A percentile compares a stretch with the other conserved stretches of the same genome.
Evolutionary conservation across 192 early-diverging fungal species (phyloP).

Genomic region (Podila epigama): DNA sequence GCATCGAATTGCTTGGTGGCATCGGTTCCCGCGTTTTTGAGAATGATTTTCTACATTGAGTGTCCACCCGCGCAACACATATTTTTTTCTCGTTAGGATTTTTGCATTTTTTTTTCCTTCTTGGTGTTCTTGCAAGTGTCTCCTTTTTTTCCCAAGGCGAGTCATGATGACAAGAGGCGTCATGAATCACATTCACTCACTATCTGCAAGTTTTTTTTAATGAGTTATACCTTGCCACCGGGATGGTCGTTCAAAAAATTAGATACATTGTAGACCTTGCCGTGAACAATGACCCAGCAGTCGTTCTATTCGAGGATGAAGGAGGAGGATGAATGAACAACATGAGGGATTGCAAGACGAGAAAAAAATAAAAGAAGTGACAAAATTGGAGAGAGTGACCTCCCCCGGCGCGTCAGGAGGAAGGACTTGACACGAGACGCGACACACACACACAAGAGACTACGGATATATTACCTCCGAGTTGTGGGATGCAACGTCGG

Average conservation of each 20-base stretch:
- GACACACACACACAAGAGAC: too few relatives aligned
- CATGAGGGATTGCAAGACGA: too few relatives aligned
- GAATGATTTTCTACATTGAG: conserved; percentile 65
- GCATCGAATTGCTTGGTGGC: conserved; percentile 88
- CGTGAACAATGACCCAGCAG: conserved; percentile 69
- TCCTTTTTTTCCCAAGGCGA: too few relatives aligned
- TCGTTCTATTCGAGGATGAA: conserved; percentile 47
- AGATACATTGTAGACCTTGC: conserved; percentile 68
- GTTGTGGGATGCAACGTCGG: conserved; percentile 30
- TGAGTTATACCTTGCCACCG: conserved; percentile 50
- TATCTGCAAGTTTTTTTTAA: too few relatives aligned
- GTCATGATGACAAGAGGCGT: too few relatives aligned
- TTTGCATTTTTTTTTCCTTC: conserved; percentile 8
- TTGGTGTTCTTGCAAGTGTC: neutral
- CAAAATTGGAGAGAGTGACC: too few relatives aligned
- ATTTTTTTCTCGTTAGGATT: neutral
- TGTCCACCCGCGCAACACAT: neutral
- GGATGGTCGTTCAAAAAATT: conserved; percentile 66
- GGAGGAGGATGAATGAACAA: too few relatives aligned
- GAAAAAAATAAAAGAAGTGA: too few relatives aligned
- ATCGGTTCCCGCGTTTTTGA: conserved; percentile 81
- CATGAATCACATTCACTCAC: too few relatives aligned
- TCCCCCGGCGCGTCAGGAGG: too few relatives aligned
- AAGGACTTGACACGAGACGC: too few relatives aligned
- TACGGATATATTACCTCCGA: conserved; percentile 26